Evolutionary conservation across 2,329 filamentous ascomycete genomes (phyloP).

Genomic region (Phyllosticta capitalensis): DNA sequence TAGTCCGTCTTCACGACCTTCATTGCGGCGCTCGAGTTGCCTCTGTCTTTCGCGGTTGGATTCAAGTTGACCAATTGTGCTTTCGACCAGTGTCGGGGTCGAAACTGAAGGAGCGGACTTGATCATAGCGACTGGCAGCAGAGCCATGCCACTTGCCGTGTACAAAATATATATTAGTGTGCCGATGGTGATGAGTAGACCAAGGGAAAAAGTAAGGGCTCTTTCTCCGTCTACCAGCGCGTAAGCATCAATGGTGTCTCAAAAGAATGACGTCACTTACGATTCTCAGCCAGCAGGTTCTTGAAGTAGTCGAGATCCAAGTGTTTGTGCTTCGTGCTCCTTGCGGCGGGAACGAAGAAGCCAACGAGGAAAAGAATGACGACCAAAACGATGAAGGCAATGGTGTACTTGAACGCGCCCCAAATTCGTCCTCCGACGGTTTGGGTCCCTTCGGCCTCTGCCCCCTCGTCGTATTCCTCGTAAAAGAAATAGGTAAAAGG

Average conservation of each 20-base stretch:
- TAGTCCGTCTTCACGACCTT: conserved; percentile 64
- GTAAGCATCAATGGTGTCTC: background rate
- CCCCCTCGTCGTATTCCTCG: conserved; percentile 92
- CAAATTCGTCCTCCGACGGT: conserved; percentile 62
- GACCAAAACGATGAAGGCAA: conserved; percentile 71
- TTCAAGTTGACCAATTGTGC: conserved; percentile 70
- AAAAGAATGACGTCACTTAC: conserved; percentile 32
- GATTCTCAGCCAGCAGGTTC: conserved; percentile 70
- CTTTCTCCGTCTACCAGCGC: conserved; percentile 63
- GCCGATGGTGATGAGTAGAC: conserved; percentile 78
- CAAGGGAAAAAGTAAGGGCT: conserved; percentile 80
- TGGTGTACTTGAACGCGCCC: conserved; percentile 84
- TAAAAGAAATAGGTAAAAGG: conserved; percentile 98
- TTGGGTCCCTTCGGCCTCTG: conserved; percentile 68
- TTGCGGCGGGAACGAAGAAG: conserved; percentile 83
- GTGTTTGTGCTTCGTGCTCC: conserved; percentile 50
- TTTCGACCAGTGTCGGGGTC: conserved; percentile 65
- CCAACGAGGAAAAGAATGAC: conserved; percentile 81
- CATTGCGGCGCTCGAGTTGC: conserved; percentile 78
- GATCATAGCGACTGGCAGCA: conserved; percentile 84
- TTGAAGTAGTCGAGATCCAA: conserved; percentile 89
- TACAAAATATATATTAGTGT: conserved; percentile 82
- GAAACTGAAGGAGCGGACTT: conserved; percentile 84
- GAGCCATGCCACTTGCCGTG: conserved; percentile 76
- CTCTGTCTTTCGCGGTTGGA: conserved; percentile 85